phyloP scores from a whole-genome alignment of 2,329 filamentous ascomycete species.

The Didymella exigua region DNA sequence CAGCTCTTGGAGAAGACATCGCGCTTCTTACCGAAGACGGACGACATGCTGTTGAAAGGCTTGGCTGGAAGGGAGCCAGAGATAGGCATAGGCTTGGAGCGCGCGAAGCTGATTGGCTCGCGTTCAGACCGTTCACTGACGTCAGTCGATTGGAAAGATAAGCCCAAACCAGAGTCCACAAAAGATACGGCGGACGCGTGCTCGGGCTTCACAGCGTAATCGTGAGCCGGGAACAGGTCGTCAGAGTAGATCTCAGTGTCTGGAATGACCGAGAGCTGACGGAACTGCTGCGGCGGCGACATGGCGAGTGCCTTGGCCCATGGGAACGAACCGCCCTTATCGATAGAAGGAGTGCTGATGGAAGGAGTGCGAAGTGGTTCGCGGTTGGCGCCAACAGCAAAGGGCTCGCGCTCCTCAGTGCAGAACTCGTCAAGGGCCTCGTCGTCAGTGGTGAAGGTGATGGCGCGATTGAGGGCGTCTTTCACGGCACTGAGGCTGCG shows the following conservation, averaged over 20 bases:
- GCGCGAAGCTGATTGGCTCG: conserved; percentile 57
- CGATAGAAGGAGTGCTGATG: conserved; percentile 82
- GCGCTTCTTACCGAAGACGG: conserved; percentile 77
- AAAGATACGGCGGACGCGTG: conserved; percentile 85
- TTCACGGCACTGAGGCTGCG: conserved; percentile 80
- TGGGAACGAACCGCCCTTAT: conserved; percentile 80
- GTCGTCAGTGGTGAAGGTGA: conserved; percentile 93
- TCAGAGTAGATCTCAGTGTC: conserved; percentile 79
- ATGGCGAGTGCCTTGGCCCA: conserved; percentile 91
- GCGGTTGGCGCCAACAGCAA: conserved; percentile 83
- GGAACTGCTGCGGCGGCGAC: conserved; percentile 70
- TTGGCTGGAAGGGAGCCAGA: conserved; percentile 75
- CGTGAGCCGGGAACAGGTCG: conserved; percentile 83
- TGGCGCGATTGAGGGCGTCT: conserved; percentile 75
- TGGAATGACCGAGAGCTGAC: conserved; percentile 85
- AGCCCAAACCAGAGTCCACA: conserved; percentile 78
- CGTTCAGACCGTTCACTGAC: conserved; percentile 42
- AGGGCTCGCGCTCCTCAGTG: conserved; percentile 74
- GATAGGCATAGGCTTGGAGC: conserved; percentile 76
- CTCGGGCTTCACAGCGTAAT: conserved; percentile 72
- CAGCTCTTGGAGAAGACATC: conserved; percentile 95
- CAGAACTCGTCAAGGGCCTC: conserved; percentile 94
- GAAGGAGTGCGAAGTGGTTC: conserved; percentile 96
- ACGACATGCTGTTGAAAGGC: conserved; percentile 72
- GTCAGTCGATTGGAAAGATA: conserved; percentile 74